These are phyloP conservation scores for Solanum pinnatisectum DNA, from an alignment of 257 asterid species.

Conservation along the genomic window DNA sequence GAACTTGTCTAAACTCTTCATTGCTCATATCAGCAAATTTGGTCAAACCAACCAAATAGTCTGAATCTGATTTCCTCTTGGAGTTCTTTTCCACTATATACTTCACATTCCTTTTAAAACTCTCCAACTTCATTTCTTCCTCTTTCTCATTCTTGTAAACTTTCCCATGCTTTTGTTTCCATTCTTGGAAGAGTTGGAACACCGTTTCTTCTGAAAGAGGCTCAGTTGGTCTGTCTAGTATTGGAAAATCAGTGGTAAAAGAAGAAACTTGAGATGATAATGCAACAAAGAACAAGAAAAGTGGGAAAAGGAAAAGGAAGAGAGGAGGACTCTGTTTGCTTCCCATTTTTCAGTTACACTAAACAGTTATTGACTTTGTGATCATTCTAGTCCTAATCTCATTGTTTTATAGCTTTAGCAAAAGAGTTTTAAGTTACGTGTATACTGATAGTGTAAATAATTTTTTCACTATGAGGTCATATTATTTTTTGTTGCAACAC, in stretches of 20 bases:
- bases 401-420: neutral
- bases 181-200: conserved; percentile 10
- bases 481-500: neutral
- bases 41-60: conserved; percentile 14
- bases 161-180: conserved; percentile 21
- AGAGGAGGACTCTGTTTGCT: neutral
- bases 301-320: neutral
- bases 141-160: conserved; percentile 8
- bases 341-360: neutral
- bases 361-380: neutral
- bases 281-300: neutral
- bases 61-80: neutral
- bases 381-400: neutral
- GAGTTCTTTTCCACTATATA: conserved; percentile 13
- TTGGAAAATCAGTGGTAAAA: conserved; percentile 1
- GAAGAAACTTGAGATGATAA: neutral
- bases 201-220: conserved; percentile 5
- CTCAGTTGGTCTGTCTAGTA: neutral
- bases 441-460: too few relatives aligned
- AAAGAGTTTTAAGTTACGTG: neutral
- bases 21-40: conserved; percentile 25
- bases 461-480: neutral
- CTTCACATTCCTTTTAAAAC: conserved; percentile 11
- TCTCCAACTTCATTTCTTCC: conserved; percentile 10
- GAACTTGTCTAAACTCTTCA: conserved; percentile 15